Percentiles rank a stretch among this genome's conserved stretches.
Conservation (phyloP, 2,329 filamentous ascomycete genomes). For the Simplicillium aogashimaense region DNA sequence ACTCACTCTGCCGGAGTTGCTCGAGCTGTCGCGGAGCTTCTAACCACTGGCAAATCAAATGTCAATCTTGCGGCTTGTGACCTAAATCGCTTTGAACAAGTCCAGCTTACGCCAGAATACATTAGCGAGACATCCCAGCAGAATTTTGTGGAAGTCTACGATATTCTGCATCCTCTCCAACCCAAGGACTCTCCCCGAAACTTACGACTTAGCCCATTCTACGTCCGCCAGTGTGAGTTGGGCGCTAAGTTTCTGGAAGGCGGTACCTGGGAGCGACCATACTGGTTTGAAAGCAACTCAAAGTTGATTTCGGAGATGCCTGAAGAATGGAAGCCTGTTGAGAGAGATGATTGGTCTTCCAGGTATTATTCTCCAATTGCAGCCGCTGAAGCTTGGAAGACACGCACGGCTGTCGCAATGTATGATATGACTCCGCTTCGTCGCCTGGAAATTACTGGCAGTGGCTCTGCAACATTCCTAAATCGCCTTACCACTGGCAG, state of each 20-base stretch:
- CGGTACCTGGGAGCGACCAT: constrained; percentile 52
- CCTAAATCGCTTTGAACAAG: constrained; percentile 49
- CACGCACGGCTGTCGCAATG: constrained; percentile 49
- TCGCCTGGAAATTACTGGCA: constrained; percentile 46
- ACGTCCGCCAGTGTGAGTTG: constrained; percentile 41
- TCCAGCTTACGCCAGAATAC: constrained; percentile 46
- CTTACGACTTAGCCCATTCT: constrained; percentile 49
- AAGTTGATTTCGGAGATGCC: constrained; percentile 40
- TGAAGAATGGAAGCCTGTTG: constrained; percentile 39
- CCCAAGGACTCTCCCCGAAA: constrained; percentile 47
- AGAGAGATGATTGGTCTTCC: constrained; percentile 49
- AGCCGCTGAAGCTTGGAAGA: constrained; percentile 55
- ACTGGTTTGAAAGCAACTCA: constrained; percentile 51
- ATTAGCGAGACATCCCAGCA: constrained; percentile 48
- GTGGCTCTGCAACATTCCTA: constrained; percentile 44
- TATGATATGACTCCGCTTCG: constrained; percentile 54
- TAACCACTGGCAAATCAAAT: constrained; percentile 44
- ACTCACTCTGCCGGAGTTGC: constrained; percentile 56
- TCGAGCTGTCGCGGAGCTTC: constrained; percentile 46
- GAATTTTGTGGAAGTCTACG: constrained; percentile 56
- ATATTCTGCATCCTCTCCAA: constrained; percentile 52
- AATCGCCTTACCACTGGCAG: constrained; percentile 42
- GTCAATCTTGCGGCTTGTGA: constrained; percentile 51
- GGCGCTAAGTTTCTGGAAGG: constrained; percentile 49
- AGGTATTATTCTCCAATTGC: constrained; percentile 47